phyloP scores from a whole-genome alignment of 441 rosid species.

The Corymbia calophylla region DNA sequence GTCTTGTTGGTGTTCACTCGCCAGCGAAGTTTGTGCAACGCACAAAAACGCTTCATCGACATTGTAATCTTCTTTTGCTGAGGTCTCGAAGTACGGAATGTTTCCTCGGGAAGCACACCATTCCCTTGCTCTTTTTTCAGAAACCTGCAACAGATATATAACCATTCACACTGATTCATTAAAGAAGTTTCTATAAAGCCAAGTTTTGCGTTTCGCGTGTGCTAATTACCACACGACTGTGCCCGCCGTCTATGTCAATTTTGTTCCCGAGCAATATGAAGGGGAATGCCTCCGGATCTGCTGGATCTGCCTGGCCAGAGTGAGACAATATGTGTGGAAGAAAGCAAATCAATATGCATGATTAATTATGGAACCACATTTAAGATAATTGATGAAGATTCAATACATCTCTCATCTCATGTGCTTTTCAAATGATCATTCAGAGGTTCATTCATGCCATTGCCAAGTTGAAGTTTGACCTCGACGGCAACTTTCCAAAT shows the following conservation, averaged over 20 bases:
- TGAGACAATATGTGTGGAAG: neutral
- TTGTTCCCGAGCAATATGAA: slow-evolving; percentile 6
- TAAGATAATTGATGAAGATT: neutral
- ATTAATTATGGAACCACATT: neutral
- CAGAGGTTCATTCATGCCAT: neutral
- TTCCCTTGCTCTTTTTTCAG: slow-evolving; percentile 36
- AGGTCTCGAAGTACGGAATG: slow-evolving; percentile 50
- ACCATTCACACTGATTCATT: neutral
- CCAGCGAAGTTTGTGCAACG: slow-evolving; percentile 34
- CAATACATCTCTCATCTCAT: neutral
- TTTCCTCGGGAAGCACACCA: slow-evolving; percentile 49
- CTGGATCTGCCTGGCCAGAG: slow-evolving; percentile 1
- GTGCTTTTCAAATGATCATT: neutral
- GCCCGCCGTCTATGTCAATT: neutral
- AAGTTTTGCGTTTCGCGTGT: neutral
- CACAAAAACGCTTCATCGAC: slow-evolving; percentile 47
- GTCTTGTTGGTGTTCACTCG: slow-evolving; percentile 35
- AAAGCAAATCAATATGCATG: neutral
- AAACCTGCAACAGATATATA: slow-evolving; percentile 12
- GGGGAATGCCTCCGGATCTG: neutral
- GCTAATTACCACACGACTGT: slow-evolving; percentile 5
- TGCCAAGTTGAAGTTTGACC: neutral
- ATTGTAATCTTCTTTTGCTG: slow-evolving; percentile 45
- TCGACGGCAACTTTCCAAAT: neutral
- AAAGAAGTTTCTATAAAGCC: neutral